Conservation (phyloP, 176 grass and related monocot species). For the Oryza officinalis region DNA sequence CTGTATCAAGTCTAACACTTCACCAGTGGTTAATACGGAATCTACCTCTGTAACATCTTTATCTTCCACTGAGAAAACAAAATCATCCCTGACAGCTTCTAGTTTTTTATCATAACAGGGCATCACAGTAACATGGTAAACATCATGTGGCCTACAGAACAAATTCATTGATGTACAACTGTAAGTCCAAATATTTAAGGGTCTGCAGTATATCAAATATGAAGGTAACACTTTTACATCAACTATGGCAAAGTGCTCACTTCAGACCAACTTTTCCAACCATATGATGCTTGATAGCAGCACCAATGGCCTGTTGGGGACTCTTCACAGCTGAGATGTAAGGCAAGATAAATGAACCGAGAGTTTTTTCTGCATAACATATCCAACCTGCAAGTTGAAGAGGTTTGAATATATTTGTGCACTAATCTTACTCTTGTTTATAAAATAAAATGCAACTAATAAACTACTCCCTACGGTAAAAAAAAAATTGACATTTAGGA, state of each 20-base stretch:
- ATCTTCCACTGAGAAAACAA: slow-evolving; percentile 68
- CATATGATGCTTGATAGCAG: slow-evolving; percentile 82
- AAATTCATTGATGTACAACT: neutral
- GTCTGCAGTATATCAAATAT: slow-evolving; percentile 11
- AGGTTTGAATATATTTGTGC: neutral
- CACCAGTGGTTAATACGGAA: slow-evolving; percentile 90
- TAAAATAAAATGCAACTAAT: too few relatives aligned
- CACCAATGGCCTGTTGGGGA: slow-evolving; percentile 88
- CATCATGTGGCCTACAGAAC: slow-evolving; percentile 53
- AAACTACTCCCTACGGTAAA: too few relatives aligned
- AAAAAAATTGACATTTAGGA: too few relatives aligned
- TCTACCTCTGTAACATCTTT: slow-evolving; percentile 88
- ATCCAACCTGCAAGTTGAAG: slow-evolving; percentile 74
- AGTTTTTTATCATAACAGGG: slow-evolving; percentile 99
- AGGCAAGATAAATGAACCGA: slow-evolving; percentile 93
- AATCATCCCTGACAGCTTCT: slow-evolving; percentile 88
- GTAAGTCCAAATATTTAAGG: slow-evolving; percentile 5
- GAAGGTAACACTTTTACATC: slow-evolving; percentile 9
- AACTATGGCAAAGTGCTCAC: slow-evolving; percentile 45
- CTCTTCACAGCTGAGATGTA: slow-evolving; percentile 98
- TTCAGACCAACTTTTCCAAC: slow-evolving; percentile 72
- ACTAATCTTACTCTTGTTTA: too few relatives aligned
- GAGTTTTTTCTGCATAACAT: slow-evolving; percentile 99
- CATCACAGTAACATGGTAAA: slow-evolving; percentile 98
- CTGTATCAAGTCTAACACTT: slow-evolving; percentile 97